phyloP scores from a whole-genome alignment of 1,284 basidiomycete genomes.

The Entoloma clypeatum region DNA sequence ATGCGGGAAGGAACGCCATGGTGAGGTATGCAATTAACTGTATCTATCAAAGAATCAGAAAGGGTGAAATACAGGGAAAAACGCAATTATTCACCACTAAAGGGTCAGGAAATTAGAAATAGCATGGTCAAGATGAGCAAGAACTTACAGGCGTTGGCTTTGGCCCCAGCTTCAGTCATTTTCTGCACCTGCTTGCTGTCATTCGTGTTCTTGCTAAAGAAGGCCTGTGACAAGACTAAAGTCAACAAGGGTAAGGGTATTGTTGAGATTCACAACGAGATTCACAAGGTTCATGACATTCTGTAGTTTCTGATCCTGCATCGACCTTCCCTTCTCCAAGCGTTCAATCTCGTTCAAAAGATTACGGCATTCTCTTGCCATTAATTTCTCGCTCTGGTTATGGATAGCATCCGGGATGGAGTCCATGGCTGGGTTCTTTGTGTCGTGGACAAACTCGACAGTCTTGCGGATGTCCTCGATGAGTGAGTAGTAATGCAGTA shows the following conservation, averaged over 20 bases:
- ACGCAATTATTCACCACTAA: slow-evolving; percentile 19
- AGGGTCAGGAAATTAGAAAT: neutral
- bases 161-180: slow-evolving; percentile 36
- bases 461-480: slow-evolving; percentile 43
- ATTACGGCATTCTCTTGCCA: slow-evolving; percentile 23
- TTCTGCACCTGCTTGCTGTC: slow-evolving; percentile 38
- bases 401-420: slow-evolving; percentile 18
- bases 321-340: slow-evolving; percentile 33
- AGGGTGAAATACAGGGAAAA: neutral
- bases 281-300: slow-evolving; percentile 48
- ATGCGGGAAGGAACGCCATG: slow-evolving; percentile 50
- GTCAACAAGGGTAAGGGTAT: neutral
- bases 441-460: slow-evolving; percentile 37
- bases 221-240: slow-evolving; percentile 31
- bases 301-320: slow-evolving; percentile 41
- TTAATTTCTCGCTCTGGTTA: slow-evolving; percentile 18
- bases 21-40: slow-evolving; percentile 49
- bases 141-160: slow-evolving; percentile 33
- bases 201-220: slow-evolving; percentile 41
- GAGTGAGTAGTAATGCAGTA: slow-evolving; percentile 42
- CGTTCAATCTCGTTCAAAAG: slow-evolving; percentile 41
- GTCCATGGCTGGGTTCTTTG: slow-evolving; percentile 37
- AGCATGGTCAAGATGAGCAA: neutral
- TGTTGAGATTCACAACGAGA: neutral
- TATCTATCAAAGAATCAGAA: slow-evolving; percentile 30